These are phyloP conservation scores for Aspergillus phoenicis DNA, from an alignment of 2,329 filamentous ascomycete genomes.

Conservation along the genomic window DNA sequence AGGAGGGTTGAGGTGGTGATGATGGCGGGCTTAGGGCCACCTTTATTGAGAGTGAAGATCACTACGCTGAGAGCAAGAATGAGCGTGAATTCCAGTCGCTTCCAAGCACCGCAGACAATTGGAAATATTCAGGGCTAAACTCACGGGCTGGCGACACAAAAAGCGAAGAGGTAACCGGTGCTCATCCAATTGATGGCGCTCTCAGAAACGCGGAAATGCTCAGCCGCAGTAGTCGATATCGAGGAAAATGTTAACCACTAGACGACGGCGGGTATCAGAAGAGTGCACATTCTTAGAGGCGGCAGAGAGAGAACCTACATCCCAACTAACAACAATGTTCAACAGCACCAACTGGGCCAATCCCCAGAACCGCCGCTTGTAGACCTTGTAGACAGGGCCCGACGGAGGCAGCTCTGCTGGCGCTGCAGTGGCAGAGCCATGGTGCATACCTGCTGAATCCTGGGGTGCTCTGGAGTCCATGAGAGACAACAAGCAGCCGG, in stretches of 20 bases:
- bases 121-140: slow-evolving; percentile 27
- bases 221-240: slow-evolving; percentile 71
- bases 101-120: background rate
- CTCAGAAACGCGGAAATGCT: slow-evolving; percentile 75
- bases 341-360: slow-evolving; percentile 79
- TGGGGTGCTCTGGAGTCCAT: slow-evolving; percentile 14
- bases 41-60: slow-evolving; percentile 74
- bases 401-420: slow-evolving; percentile 19
- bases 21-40: slow-evolving; percentile 77
- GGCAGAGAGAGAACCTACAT: slow-evolving; percentile 61
- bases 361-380: slow-evolving; percentile 88
- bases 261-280: too few species aligned
- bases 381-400: slow-evolving; percentile 57
- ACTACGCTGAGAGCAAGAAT: slow-evolving; percentile 47
- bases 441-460: slow-evolving; percentile 5
- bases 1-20: slow-evolving; percentile 71
- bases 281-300: background rate
- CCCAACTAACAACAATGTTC: slow-evolving; percentile 94
- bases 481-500: background rate
- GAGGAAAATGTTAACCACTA: slow-evolving; percentile 93
- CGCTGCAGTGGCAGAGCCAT: background rate
- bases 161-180: slow-evolving; percentile 84
- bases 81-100: background rate
- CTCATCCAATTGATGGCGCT: slow-evolving; percentile 89
- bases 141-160: slow-evolving; percentile 69